Conservation (phyloP, 164 flowering plant species). For the Berberis thunbergii region DNA sequence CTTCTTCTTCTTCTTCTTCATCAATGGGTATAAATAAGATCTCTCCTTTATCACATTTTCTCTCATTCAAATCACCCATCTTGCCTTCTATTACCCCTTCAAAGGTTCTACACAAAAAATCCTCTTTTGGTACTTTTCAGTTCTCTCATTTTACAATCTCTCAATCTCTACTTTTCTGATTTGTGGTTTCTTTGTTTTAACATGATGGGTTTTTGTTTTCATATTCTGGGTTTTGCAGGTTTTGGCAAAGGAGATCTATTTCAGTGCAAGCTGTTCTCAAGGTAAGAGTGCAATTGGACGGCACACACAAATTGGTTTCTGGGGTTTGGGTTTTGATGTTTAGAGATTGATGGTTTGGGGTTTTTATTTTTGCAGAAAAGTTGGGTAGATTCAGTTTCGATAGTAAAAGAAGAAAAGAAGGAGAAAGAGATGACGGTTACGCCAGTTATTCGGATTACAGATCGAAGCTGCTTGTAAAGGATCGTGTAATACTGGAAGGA, state of each 20-base stretch:
- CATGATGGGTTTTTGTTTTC: constrained; percentile 17
- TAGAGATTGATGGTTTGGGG: neutral
- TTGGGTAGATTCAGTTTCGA: constrained; percentile 5
- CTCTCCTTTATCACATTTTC: too few species aligned
- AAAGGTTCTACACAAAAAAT: neutral
- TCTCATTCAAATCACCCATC: neutral
- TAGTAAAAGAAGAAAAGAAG: constrained; percentile 5
- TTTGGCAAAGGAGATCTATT: constrained; percentile 2
- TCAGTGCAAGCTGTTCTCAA: constrained; percentile 13
- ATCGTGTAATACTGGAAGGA: constrained; percentile 46
- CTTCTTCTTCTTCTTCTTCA: too few species aligned
- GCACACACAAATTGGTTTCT: neutral
- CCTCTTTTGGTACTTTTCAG: neutral
- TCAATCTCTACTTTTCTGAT: neutral
- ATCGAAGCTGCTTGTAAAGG: constrained; percentile 52
- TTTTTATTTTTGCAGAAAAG: constrained; percentile 16
- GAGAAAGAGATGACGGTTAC: constrained; percentile 59
- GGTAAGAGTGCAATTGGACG: constrained; percentile 15
- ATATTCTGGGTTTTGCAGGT: constrained; percentile 25
- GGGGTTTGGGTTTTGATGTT: neutral
- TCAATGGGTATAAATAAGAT: too few species aligned
- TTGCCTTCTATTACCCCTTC: neutral
- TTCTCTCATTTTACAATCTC: neutral
- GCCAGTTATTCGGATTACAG: constrained; percentile 52
- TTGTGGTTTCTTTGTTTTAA: neutral